These are phyloP conservation scores for Carallia brachiata DNA, from an alignment of 345 rosid species.

Conservation along the genomic window DNA sequence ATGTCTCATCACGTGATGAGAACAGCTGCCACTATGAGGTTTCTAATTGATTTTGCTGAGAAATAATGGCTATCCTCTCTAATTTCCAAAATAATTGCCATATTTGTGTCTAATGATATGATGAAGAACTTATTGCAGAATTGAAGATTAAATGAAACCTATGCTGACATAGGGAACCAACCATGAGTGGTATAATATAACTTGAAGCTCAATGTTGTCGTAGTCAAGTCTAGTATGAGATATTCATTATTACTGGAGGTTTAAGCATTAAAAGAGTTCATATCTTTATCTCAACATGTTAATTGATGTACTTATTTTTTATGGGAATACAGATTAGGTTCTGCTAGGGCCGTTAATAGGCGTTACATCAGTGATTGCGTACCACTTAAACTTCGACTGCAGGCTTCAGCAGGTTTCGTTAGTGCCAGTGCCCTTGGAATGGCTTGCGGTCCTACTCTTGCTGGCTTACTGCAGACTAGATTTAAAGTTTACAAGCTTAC, in stretches of 20 bases:
- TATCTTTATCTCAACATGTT: neutral
- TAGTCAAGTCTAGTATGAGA: neutral
- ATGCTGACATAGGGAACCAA: neutral
- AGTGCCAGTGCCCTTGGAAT: conserved; percentile 99
- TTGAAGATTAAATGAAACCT: neutral
- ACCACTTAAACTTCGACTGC: conserved; percentile 84
- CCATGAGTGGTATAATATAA: neutral
- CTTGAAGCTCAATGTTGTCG: neutral
- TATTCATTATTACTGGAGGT: neutral
- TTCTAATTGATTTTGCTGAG: neutral
- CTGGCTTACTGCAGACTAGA: conserved; percentile 84
- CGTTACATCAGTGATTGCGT: conserved; percentile 98
- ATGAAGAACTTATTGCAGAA: neutral
- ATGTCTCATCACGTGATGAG: conserved; percentile 7
- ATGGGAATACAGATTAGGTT: conserved; percentile 67
- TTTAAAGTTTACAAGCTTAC: conserved; percentile 79
- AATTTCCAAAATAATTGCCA: neutral
- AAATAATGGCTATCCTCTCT: neutral
- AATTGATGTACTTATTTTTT: conserved; percentile 22
- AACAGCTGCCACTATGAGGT: neutral
- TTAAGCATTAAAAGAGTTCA: neutral
- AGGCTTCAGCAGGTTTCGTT: conserved; percentile 98
- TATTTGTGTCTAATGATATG: neutral
- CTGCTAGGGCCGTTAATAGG: conserved; percentile 98
- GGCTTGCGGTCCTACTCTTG: conserved; percentile 99